These are phyloP conservation scores for Plasmodium gonderi DNA, from an alignment of 169 alveolate genomes.

Conservation along the genomic window DNA sequence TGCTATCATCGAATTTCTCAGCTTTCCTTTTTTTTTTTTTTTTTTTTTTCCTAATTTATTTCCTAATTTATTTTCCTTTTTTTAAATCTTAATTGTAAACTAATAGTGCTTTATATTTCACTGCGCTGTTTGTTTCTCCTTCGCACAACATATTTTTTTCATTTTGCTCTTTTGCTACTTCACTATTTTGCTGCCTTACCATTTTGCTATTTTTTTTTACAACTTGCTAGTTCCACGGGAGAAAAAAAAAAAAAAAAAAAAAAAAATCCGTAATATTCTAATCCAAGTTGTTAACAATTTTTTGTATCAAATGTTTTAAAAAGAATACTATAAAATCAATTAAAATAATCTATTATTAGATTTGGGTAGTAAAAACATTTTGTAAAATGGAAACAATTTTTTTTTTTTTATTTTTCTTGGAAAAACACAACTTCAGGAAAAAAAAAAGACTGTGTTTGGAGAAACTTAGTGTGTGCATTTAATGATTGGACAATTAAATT, in stretches of 20 bases:
- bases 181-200: not conserved
- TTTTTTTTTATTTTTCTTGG: not conserved
- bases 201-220: constrained; percentile 6
- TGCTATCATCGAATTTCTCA: too few species aligned
- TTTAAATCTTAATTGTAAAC: too few species aligned
- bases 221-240: not conserved
- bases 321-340: not conserved
- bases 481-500: not conserved
- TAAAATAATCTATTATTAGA: not conserved
- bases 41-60: too few species aligned
- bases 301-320: not conserved
- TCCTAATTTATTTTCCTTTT: too few species aligned
- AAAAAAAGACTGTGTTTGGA: too few species aligned
- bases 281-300: not conserved
- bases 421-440: not conserved
- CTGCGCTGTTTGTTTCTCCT: too few species aligned
- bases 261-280: not conserved
- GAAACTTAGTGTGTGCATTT: not conserved
- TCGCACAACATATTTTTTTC: not conserved
- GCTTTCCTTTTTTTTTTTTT: too few species aligned
- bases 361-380: not conserved
- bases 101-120: too few species aligned
- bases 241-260: not conserved
- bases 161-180: too few species aligned
- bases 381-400: not conserved